These are phyloP conservation scores for Trifolium fragiferum DNA, from an alignment of 306 rosid species.

Conservation along the genomic window DNA sequence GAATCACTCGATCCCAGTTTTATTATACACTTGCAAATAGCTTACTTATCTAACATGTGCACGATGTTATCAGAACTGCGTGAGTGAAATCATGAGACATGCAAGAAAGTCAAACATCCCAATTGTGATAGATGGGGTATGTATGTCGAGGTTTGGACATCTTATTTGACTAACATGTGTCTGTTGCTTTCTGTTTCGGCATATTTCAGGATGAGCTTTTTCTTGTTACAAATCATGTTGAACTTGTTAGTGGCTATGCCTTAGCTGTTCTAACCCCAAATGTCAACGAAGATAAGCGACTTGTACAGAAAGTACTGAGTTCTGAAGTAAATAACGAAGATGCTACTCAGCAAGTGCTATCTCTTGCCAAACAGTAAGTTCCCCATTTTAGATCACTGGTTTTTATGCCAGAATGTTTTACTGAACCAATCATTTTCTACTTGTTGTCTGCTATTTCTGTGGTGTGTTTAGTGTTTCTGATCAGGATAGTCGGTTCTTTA, in stretches of 20 bases:
- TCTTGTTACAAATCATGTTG: slow-evolving; percentile 73
- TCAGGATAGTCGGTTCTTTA: slow-evolving; percentile 17
- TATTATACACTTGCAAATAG: slow-evolving; percentile 9
- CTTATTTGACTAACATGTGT: slow-evolving; percentile 28
- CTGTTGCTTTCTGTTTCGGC: slow-evolving; percentile 22
- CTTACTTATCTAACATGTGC: slow-evolving; percentile 37
- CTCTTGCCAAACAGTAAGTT: slow-evolving; percentile 71
- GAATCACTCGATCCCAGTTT: slow-evolving; percentile 24
- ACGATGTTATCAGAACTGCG: slow-evolving; percentile 67
- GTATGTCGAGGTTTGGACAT: slow-evolving; percentile 41
- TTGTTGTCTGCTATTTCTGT: slow-evolving; percentile 13
- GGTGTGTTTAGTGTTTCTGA: background rate
- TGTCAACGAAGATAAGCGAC: slow-evolving; percentile 84
- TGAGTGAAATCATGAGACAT: slow-evolving; percentile 71
- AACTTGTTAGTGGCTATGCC: slow-evolving; percentile 80
- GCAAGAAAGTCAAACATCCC: slow-evolving; percentile 78
- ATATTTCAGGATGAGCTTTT: slow-evolving; percentile 83
- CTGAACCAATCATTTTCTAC: slow-evolving; percentile 11
- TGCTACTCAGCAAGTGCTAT: slow-evolving; percentile 60
- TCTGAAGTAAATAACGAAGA: slow-evolving; percentile 64
- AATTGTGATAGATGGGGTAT: slow-evolving; percentile 85
- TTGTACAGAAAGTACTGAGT: slow-evolving; percentile 66
- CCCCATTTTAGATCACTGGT: slow-evolving; percentile 19
- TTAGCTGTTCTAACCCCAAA: slow-evolving; percentile 89
- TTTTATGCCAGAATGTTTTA: slow-evolving; percentile 7